Percentiles rank a stretch among this genome's conserved stretches.
phyloP scores from a whole-genome alignment of 345 rosid species.

The Kernera saxatilis region DNA sequence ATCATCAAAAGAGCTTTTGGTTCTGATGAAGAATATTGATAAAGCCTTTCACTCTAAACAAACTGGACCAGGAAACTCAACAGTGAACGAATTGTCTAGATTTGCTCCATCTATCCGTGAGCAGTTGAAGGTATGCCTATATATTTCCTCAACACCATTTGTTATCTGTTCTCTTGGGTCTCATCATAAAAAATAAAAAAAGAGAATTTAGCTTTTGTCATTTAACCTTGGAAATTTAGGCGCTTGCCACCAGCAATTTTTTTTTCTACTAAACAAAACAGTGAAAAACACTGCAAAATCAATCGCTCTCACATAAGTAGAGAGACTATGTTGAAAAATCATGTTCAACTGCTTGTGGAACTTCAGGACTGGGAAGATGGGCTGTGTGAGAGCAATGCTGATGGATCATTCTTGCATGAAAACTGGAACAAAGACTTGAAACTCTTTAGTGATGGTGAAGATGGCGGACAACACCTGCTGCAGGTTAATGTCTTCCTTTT shows the following conservation, averaged over 20 bases:
- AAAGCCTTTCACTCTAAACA: conserved; percentile 58
- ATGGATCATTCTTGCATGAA: conserved; percentile 88
- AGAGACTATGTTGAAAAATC: not conserved
- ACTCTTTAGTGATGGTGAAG: conserved; percentile 69
- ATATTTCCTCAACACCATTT: not conserved
- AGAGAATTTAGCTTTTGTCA: not conserved
- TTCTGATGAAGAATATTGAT: conserved; percentile 62
- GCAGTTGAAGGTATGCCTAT: conserved; percentile 60
- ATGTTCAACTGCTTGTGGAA: conserved; percentile 13
- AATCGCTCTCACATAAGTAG: not conserved
- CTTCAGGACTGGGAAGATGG: conserved; percentile 95
- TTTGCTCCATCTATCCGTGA: conserved; percentile 66
- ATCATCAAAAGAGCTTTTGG: conserved; percentile 66
- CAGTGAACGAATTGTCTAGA: conserved; percentile 40
- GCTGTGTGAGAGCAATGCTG: conserved; percentile 72
- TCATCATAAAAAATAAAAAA: not conserved
- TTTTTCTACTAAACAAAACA: not conserved
- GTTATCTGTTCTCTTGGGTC: not conserved
- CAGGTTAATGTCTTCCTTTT: conserved; percentile 48
- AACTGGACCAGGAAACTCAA: conserved; percentile 47
- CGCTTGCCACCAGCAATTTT: not conserved
- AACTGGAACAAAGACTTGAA: conserved; percentile 83
- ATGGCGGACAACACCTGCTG: conserved; percentile 83
- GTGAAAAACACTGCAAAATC: not conserved
- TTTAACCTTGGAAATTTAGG: not conserved